Evolutionary conservation across 345 rosid genomes (phyloP).

Genomic region (Gossypium herbaceum): DNA sequence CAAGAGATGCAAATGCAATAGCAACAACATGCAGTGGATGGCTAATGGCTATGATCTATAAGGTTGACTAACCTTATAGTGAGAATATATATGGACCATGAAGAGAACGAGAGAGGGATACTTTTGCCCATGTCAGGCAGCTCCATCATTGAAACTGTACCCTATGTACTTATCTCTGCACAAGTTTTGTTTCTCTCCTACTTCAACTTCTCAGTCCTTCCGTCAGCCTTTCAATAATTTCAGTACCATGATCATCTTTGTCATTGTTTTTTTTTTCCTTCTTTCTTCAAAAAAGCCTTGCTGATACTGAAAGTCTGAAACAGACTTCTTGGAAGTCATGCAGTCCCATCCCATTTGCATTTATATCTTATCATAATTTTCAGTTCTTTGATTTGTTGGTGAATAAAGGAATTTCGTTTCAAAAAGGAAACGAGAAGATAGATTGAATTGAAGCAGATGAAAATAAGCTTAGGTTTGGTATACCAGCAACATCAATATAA

Average conservation of each 20-base stretch:
- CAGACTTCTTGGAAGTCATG: conserved; percentile 5
- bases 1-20: conserved; percentile 29
- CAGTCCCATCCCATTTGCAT: neutral
- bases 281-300: conserved; percentile 12
- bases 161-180: conserved; percentile 23
- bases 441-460: conserved; percentile 20
- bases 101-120: neutral
- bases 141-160: no score
- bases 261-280: conserved; percentile 10
- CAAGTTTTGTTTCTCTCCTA: conserved; percentile 26
- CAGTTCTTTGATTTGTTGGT: conserved; percentile 42
- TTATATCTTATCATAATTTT: neutral
- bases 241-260: neutral
- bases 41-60: conserved; percentile 36
- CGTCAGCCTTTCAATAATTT: neutral
- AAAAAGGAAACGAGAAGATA: conserved; percentile 24
- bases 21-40: conserved; percentile 31
- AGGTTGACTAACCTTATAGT: conserved; percentile 40
- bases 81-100: conserved; percentile 26
- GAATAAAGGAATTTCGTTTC: conserved; percentile 33
- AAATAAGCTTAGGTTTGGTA: conserved; percentile 25
- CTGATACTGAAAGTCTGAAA: conserved; percentile 4
- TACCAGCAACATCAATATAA: neutral
- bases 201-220: neutral
- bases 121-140: no score